Percentiles rank a stretch among this genome's conserved stretches.
Conservation (phyloP, 2,329 filamentous ascomycete species). For the Alternaria sp. region DNA sequence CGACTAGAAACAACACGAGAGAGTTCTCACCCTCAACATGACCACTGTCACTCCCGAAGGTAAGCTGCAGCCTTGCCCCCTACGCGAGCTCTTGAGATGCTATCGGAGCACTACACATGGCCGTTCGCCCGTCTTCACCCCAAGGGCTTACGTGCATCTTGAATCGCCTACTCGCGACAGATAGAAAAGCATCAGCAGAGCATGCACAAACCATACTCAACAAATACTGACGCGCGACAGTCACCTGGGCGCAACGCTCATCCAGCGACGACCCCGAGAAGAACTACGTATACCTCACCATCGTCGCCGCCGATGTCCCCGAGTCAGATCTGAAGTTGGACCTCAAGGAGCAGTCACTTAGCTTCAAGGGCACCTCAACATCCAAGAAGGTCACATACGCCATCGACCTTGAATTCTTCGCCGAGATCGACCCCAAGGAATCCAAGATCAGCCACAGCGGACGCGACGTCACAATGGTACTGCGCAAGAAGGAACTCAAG, state of each 20-base stretch:
- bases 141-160: neutral
- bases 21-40: conserved; percentile 30
- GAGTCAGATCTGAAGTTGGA: conserved; percentile 81
- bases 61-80: conserved; percentile 44
- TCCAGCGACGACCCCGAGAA: conserved; percentile 79
- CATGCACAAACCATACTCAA: neutral
- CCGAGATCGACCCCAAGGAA: conserved; percentile 85
- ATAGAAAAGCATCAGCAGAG: conserved; percentile 11
- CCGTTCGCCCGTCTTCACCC: neutral
- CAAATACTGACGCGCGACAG: conserved; percentile 59
- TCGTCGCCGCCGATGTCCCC: conserved; percentile 86
- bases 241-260: conserved; percentile 98
- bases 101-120: neutral
- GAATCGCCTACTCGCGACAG: neutral
- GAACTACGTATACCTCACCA: conserved; percentile 95
- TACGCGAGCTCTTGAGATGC: conserved; percentile 2
- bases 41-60: conserved; percentile 52
- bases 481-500: conserved; percentile 96
- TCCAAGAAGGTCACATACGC: conserved; percentile 88
- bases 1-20: conserved; percentile 9
- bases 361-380: conserved; percentile 83
- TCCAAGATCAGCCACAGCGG: conserved; percentile 88
- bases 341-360: conserved; percentile 73
- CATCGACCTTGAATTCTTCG: conserved; percentile 87
- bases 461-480: conserved; percentile 87